These are phyloP conservation scores for Hansenula lynferdii DNA, from an alignment of 1,139 yeast genomes.

Conservation along the genomic window DNA sequence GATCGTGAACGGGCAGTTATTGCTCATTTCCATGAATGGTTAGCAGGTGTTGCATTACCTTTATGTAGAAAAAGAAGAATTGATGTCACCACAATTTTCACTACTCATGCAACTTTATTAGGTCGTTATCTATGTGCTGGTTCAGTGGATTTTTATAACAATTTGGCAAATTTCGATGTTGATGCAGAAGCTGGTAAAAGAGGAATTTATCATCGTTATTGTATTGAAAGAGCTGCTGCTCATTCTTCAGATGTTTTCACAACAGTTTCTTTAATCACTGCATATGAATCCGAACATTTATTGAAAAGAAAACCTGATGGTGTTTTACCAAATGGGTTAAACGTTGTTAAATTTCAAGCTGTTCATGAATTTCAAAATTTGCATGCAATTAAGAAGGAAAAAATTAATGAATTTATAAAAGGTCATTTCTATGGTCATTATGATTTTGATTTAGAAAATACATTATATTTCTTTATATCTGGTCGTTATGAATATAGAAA, in stretches of 20 bases:
- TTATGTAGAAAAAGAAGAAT: constrained; percentile 86
- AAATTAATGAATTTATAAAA: constrained; percentile 88
- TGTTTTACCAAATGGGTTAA: constrained; percentile 92
- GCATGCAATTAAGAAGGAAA: constrained; percentile 88
- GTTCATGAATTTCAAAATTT: constrained; percentile 97
- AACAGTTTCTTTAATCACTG: constrained; percentile 95
- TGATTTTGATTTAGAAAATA: constrained; percentile 91
- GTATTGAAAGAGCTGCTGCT: constrained; percentile 95
- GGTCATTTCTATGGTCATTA: constrained; percentile 98
- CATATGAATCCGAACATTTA: constrained; percentile 89
- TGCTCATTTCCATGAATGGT: constrained; percentile 97
- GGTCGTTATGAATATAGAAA: constrained; percentile 97
- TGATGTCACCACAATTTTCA: constrained; percentile 92
- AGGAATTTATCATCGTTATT: constrained; percentile 95
- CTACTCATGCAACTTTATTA: constrained; percentile 93
- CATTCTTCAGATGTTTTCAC: constrained; percentile 97
- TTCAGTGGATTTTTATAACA: constrained; percentile 91
- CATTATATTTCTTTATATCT: constrained; percentile 92
- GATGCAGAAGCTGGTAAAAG: constrained; percentile 98
- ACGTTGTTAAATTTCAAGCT: constrained; percentile 94
- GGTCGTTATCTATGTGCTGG: constrained; percentile 98
- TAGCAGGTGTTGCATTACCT: constrained; percentile 95
- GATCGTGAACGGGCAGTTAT: constrained; percentile 86
- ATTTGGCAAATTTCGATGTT: constrained; percentile 84
- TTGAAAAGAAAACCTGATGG: constrained; percentile 97